A percentile compares a stretch with the other conserved stretches of the same genome.
Evolutionary conservation across 1,284 basidiomycete genomes (phyloP).

Genomic region (Leucocoprinus gongylophorus): DNA sequence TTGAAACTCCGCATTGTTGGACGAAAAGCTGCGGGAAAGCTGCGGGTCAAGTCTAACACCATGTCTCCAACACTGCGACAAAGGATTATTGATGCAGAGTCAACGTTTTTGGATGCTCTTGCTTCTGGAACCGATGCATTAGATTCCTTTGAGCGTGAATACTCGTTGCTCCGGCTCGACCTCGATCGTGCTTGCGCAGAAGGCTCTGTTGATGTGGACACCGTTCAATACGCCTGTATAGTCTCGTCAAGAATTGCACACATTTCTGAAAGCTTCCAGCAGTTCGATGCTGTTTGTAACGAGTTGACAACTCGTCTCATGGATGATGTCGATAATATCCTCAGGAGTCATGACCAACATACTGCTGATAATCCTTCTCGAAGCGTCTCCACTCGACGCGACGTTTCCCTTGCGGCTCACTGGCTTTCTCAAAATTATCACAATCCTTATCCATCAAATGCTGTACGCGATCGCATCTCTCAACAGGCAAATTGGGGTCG

Average conservation of each 20-base stretch:
- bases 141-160: neutral
- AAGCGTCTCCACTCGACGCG: neutral
- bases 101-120: neutral
- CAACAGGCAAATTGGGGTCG: constrained; percentile 17
- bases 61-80: neutral
- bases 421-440: constrained; percentile 44
- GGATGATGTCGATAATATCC: neutral
- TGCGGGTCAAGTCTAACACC: too few relatives aligned
- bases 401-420: constrained; percentile 27
- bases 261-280: neutral
- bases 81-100: neutral
- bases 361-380: too few relatives aligned
- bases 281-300: neutral
- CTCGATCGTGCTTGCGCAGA: neutral
- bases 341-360: too few relatives aligned
- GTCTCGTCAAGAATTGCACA: neutral
- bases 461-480: constrained; percentile 26
- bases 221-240: neutral
- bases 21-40: too few relatives aligned
- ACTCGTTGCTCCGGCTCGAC: neutral
- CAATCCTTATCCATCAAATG: constrained; percentile 42
- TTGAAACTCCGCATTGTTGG: too few relatives aligned
- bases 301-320: neutral
- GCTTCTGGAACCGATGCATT: neutral
- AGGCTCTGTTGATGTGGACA: neutral